A percentile compares a stretch with the other conserved stretches of the same genome.
phyloP scores from a whole-genome alignment of 2,329 filamentous ascomycete genomes.

The Acrodontium crateriforme region DNA sequence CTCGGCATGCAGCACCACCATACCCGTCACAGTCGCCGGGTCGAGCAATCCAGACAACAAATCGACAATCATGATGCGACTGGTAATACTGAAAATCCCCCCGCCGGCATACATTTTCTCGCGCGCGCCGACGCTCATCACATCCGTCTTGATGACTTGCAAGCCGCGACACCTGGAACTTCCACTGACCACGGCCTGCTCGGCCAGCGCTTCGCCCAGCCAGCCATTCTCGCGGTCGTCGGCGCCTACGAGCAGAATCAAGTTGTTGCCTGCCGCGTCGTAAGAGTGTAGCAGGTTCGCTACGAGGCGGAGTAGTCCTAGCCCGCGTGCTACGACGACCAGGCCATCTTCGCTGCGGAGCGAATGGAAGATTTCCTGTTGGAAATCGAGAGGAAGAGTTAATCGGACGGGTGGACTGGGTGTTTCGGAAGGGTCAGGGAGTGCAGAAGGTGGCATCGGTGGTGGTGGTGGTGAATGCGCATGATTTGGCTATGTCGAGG shows the following conservation, averaged over 20 bases:
- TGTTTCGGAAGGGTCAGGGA: no score
- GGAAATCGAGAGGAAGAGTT: slow-evolving; percentile 73
- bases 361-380: slow-evolving; percentile 89
- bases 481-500: no score
- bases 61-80: slow-evolving; percentile 87
- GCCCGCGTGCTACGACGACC: slow-evolving; percentile 77
- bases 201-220: slow-evolving; percentile 90
- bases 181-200: slow-evolving; percentile 84
- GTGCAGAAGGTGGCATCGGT: no score
- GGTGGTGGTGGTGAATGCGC: no score
- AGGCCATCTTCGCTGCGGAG: slow-evolving; percentile 85
- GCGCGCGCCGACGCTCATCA: slow-evolving; percentile 70
- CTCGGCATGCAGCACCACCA: slow-evolving; percentile 82
- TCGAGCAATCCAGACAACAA: slow-evolving; percentile 72
- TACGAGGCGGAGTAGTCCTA: slow-evolving; percentile 80
- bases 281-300: slow-evolving; percentile 96
- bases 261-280: slow-evolving; percentile 86
- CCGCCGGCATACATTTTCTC: slow-evolving; percentile 86
- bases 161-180: slow-evolving; percentile 70
- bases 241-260: slow-evolving; percentile 78
- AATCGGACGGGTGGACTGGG: slow-evolving; percentile 52
- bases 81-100: slow-evolving; percentile 91
- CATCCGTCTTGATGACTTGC: slow-evolving; percentile 86
- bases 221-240: slow-evolving; percentile 90
- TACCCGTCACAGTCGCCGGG: slow-evolving; percentile 71